Conservation (phyloP, 2,329 filamentous ascomycete genomes). For the Beauveria caledonica region DNA sequence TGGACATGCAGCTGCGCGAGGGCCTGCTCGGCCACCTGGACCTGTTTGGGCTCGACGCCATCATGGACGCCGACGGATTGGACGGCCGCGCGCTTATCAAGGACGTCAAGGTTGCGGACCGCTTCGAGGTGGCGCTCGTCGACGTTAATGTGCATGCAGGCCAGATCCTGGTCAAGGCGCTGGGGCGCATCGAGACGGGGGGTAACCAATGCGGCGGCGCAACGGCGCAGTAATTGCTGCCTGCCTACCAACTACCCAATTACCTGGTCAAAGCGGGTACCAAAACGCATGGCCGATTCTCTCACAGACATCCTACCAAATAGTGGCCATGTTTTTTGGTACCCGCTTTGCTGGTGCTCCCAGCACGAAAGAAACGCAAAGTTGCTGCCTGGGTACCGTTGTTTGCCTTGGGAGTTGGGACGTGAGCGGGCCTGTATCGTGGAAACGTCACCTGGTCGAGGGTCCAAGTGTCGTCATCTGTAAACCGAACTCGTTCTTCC, state of each 20-base stretch:
- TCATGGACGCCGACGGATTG: slow-evolving; percentile 32
- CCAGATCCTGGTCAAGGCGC: slow-evolving; percentile 38
- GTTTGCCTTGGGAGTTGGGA: no score
- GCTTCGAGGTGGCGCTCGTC: slow-evolving; percentile 47
- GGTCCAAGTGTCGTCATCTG: not conserved
- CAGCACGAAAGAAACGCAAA: no score
- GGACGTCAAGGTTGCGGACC: slow-evolving; percentile 41
- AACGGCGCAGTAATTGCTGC: not conserved
- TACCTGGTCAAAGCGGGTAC: not conserved
- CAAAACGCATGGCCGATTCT: no score
- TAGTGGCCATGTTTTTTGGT: no score
- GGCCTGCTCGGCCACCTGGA: slow-evolving; percentile 36
- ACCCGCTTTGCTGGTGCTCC: no score
- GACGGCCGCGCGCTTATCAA: slow-evolving; percentile 28
- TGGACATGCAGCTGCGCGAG: slow-evolving; percentile 28
- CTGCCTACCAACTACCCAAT: no score
- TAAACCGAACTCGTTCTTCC: not conserved
- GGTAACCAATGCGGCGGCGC: not conserved
- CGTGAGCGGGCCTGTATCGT: no score
- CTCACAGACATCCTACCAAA: no score
- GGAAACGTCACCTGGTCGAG: not conserved
- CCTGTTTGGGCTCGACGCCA: slow-evolving; percentile 40
- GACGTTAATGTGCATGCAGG: slow-evolving; percentile 43
- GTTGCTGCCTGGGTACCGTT: no score
- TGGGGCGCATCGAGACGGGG: slow-evolving; percentile 15